Base-by-base conservation (phyloP, 306 rosid species). In the Fragaria iinumae region DNA sequence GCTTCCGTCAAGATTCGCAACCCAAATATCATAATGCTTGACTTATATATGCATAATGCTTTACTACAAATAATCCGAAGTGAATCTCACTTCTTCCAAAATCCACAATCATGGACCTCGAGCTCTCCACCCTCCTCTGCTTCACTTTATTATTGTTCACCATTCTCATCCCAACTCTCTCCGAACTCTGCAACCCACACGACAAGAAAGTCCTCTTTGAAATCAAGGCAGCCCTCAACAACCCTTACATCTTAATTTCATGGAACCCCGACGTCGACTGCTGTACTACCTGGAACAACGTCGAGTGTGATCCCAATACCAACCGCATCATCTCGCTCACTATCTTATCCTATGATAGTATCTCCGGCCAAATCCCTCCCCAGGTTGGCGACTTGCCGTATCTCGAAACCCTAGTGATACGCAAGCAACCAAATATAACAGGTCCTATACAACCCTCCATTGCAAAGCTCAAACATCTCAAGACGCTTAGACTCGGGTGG, bases 401-500 rank as follows among this genome's bases (percentile, higher is more conserved):
- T 52, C 88, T 93, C 0, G 64, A 83, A 72, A 72, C 55, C 44
- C 88, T 91, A 4, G 77, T 64, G 1, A 72, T 93, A 53, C 97
- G 83, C 79, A 89, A 91, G 64, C 90, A 78, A 2, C 75, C 91
- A 20, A 87, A 90, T 8, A 83, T 90, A 21, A 81, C 83, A 0
- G 93, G 97, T 45, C 91, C 90, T n/a, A 86, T 93, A 53, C 93
- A 83, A 49, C 89, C 91, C 71, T 39, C 91, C 76, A 87, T 91
- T 1, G 80, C 82, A n/a, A 90, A 89, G 27, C 93, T 91, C 71
- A 76, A 85, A 2, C 75, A 45, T 6, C 97, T 91, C 72, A 80
- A 71, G 20, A 18, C 0, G 50, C 88, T 91, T 1, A 17, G 73
- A 5, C 77, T 93, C 11, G 79, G 71, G 75, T 87, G 87, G 87